phyloP scores from a whole-genome alignment of 805 yeast species.

The Metschnikowia amazonensis region DNA sequence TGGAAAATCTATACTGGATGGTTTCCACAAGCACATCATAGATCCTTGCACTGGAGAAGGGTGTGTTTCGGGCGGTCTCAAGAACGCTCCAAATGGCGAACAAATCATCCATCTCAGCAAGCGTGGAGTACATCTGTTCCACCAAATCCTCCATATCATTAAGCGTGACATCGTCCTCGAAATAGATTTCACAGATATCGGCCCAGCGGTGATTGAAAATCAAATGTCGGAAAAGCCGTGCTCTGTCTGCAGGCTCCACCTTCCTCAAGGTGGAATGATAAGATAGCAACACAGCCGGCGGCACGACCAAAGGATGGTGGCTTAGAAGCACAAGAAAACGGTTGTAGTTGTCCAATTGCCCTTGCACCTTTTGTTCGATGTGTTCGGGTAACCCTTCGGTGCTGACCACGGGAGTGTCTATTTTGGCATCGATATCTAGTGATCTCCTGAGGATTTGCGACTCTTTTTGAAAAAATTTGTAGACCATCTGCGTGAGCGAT shows the following conservation, averaged over 20 bases:
- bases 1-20: conserved; percentile 15
- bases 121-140: conserved; percentile 23
- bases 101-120: conserved; percentile 16
- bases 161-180: conserved; percentile 26
- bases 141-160: conserved; percentile 37
- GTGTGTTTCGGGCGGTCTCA: conserved; percentile 16
- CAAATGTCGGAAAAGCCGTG: conserved; percentile 25
- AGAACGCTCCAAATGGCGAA: conserved; percentile 29
- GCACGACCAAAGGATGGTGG: conserved; percentile 32
- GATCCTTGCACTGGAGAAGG: conserved; percentile 13
- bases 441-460: conserved; percentile 9
- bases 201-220: conserved; percentile 30
- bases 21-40: conserved; percentile 20
- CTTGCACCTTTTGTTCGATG: conserved; percentile 18
- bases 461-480: conserved; percentile 11
- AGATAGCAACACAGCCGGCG: conserved; percentile 23
- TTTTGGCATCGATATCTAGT: conserved; percentile 6
- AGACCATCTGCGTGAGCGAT: background rate
- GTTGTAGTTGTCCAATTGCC: conserved; percentile 27
- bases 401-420: background rate
- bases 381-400: conserved; percentile 1
- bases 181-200: conserved; percentile 28
- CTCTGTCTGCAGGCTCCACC: conserved; percentile 19
- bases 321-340: conserved; percentile 28
- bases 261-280: conserved; percentile 16